A percentile compares a stretch with the other conserved stretches of the same genome.
Conservation (phyloP, 2,329 filamentous ascomycete species). For the Verticillium albo-atrum region DNA sequence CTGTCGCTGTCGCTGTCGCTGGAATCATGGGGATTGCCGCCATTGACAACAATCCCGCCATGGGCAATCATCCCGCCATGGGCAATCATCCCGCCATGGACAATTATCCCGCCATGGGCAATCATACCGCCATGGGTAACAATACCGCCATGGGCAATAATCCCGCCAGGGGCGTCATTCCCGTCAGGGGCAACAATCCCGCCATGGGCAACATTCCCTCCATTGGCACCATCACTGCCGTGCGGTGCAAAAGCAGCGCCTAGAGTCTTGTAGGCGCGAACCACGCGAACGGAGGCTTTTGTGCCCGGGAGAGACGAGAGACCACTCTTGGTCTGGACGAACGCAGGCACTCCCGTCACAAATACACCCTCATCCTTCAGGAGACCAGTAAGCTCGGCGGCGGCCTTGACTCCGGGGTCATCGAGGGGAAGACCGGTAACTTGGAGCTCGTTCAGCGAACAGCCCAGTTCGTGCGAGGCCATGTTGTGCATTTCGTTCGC, state of each 20-base stretch:
- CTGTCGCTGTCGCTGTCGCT: no score
- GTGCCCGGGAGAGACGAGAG: constrained; percentile 35
- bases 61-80: no score
- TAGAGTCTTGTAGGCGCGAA: constrained; percentile 36
- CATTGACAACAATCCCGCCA: no score
- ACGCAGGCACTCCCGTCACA: constrained; percentile 39
- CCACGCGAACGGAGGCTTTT: constrained; percentile 36
- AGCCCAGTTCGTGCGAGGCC: constrained; percentile 49
- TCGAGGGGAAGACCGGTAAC: constrained; percentile 48
- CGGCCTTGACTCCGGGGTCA: constrained; percentile 41
- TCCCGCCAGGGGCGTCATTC: no score
- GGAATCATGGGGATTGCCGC: no score
- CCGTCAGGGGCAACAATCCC: no score
- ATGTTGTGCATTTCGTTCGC: constrained; percentile 45
- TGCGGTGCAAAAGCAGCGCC: constrained; percentile 7
- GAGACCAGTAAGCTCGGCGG: constrained; percentile 44
- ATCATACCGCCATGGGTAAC: no score
- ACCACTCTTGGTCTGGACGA: constrained; percentile 28
- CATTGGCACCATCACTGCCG: no score
- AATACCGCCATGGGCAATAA: no score
- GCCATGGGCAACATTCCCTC: no score
- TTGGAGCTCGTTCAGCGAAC: constrained; percentile 47
- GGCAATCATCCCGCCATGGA: no score
- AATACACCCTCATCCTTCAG: constrained; percentile 50
- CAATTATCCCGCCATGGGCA: no score